Evolutionary conservation across 148 eudicot species (phyloP).

Genomic region (Rheum nobile): DNA sequence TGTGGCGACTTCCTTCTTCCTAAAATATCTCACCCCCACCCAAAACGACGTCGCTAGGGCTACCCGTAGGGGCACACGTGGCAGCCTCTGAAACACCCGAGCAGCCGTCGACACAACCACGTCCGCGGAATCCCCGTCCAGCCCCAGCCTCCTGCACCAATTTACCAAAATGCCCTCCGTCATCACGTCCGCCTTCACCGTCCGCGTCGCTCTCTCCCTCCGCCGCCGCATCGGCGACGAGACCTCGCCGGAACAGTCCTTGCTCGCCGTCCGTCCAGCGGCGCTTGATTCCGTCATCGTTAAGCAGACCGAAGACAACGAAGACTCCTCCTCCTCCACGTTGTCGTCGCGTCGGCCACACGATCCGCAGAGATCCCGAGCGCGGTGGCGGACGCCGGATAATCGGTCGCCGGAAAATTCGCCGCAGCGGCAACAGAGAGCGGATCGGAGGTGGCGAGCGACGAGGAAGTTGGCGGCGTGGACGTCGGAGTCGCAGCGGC

Average conservation of each 20-base stretch:
- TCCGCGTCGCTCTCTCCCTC: background rate
- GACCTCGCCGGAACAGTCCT: conserved; percentile 4
- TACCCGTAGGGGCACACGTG: conserved; percentile 28
- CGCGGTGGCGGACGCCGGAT: conserved; percentile 16
- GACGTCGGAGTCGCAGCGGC: conserved; percentile 34
- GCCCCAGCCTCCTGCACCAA: conserved; percentile 38
- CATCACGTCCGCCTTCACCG: conserved; percentile 11
- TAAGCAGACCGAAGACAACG: conserved; percentile 18
- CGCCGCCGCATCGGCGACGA: conserved; percentile 12
- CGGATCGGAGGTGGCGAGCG: conserved; percentile 43
- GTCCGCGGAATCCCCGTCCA: conserved; percentile 7
- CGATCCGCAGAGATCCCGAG: conserved; percentile 9
- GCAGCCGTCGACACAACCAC: conserved; percentile 14
- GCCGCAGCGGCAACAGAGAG: conserved; percentile 24
- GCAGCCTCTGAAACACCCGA: conserved; percentile 14
- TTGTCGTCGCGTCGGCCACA: conserved; percentile 14
- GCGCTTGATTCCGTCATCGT: conserved; percentile 17
- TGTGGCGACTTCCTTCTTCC: conserved; percentile 6
- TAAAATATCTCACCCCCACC: conserved; percentile 29
- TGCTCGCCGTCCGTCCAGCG: background rate
- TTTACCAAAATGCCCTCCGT: conserved; percentile 47
- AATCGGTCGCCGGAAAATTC: conserved; percentile 10
- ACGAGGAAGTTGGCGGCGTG: conserved; percentile 63
- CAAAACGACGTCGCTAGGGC: conserved; percentile 43
- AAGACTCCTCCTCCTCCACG: conserved; percentile 13